Conservation (phyloP, 495 filamentous ascomycete species). For the Penicillium lagena region DNA sequence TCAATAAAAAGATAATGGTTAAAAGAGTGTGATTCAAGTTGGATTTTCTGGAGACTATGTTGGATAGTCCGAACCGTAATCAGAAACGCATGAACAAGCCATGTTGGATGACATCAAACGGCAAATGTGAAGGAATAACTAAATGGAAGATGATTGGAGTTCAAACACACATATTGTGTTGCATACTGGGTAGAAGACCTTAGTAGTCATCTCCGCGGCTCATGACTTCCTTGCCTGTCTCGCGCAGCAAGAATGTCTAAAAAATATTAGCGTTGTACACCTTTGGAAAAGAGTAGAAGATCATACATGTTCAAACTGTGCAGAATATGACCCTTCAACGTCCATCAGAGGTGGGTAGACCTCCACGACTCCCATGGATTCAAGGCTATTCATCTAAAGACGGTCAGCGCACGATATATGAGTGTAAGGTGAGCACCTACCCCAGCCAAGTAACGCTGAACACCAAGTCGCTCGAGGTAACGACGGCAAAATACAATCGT, state of each 20-base stretch:
- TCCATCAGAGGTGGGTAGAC: conserved; percentile 48
- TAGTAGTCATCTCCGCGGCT: conserved; percentile 47
- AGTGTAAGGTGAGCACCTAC: conserved; percentile 25
- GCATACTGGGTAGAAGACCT: neutral
- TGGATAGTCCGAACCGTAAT: no score
- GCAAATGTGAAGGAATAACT: no score
- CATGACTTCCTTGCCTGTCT: conserved; percentile 43
- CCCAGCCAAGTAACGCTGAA: conserved; percentile 54
- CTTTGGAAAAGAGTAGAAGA: neutral
- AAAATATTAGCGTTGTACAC: neutral
- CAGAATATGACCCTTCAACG: conserved; percentile 49
- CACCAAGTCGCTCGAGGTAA: conserved; percentile 57
- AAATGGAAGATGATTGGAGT: no score
- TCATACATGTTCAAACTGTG: conserved; percentile 58
- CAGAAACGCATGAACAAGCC: no score
- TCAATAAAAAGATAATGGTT: no score
- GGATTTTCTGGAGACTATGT: no score
- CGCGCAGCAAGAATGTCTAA: conserved; percentile 40
- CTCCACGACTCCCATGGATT: conserved; percentile 48
- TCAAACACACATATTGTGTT: no score
- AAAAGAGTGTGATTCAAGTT: no score
- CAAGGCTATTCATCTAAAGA: conserved; percentile 43
- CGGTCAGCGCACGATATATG: neutral
- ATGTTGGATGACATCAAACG: no score
- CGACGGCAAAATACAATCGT: conserved; percentile 56